A percentile compares a stretch with the other conserved stretches of the same genome.
Evolutionary conservation across 2,329 filamentous ascomycete species (phyloP).

Genomic region (Zasmidium angulare): DNA sequence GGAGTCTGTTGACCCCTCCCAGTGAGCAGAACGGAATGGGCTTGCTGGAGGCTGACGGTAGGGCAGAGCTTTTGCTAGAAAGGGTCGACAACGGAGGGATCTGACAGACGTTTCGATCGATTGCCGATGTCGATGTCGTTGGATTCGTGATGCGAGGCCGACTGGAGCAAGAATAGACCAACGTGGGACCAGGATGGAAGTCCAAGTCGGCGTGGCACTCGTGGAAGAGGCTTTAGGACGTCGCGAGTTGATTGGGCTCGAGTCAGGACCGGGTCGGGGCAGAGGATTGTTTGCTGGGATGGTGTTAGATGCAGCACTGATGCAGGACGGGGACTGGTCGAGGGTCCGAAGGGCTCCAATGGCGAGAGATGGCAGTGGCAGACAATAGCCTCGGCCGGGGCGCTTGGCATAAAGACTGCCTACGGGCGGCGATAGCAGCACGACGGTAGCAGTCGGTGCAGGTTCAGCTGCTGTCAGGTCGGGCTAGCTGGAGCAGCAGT

Average conservation of each 20-base stretch:
- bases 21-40: not conserved
- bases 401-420: not conserved
- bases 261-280: not conserved
- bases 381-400: not conserved
- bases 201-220: not conserved
- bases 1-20: slow-evolving; percentile 5
- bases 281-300: not conserved
- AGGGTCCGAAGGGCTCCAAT: not conserved
- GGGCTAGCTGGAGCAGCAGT: too few species aligned
- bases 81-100: not conserved
- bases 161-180: not conserved
- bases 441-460: not conserved
- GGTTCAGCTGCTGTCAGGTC: not conserved
- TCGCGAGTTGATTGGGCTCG: not conserved
- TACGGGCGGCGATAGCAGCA: not conserved
- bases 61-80: not conserved
- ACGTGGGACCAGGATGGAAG: not conserved
- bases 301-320: not conserved
- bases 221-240: not conserved
- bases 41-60: not conserved
- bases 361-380: not conserved
- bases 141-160: not conserved
- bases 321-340: not conserved
- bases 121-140: not conserved
- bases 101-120: not conserved